Evolutionary conservation across 1,139 yeast genomes (phyloP), one percentile per base, ranked within the genome.

Genomic region (Groenewaldozyma auringiensis): DNA sequence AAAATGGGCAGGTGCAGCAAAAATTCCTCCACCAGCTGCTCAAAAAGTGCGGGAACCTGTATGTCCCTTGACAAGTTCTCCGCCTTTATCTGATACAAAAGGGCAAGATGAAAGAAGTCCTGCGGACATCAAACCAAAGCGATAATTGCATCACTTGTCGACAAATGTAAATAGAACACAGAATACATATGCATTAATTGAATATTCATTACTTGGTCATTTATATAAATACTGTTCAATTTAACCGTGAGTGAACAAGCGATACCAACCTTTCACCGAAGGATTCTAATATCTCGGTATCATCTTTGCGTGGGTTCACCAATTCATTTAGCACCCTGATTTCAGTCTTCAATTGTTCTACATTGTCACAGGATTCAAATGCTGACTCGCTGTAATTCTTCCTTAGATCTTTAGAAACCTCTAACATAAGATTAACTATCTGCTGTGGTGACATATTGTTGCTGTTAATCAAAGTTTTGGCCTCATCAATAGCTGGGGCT

Each of bases 1-100:
- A 43, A 74, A 76, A 45, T 79, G 87, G 84, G 62, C 63, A 18
- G 50, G 62, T 20, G 53, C 65, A 20, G 70, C 72, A 4, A 52
- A 66, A 29, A 65, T 64, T 43, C n/a, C n/a, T n/a, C n/a, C n/a
- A n/a, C 36, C 46, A 2, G 33, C 34, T 6, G 27, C 36, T 4
- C 20, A 37, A n/a, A 11, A 11, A 14, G 39, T 31, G 9, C 22
- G 38, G 16, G 33, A 21, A 16, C n/a, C 39, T 6, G 21, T 18
- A 4, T 36, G 11, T 8, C 29, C 6, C 11, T 25, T 25, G 11
- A 25, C 29, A 8, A 11, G 11, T 11, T 6, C 9, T 25, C 11
- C 29, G 6, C 9, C 9, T 25, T 11, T 11, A 25, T 25, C 29
- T 11, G 11, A 25, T 8, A 11, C 6, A 11, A 25, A 25, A 11